Conservation (phyloP, 148 eudicot species). For the Simmondsia chinensis region DNA sequence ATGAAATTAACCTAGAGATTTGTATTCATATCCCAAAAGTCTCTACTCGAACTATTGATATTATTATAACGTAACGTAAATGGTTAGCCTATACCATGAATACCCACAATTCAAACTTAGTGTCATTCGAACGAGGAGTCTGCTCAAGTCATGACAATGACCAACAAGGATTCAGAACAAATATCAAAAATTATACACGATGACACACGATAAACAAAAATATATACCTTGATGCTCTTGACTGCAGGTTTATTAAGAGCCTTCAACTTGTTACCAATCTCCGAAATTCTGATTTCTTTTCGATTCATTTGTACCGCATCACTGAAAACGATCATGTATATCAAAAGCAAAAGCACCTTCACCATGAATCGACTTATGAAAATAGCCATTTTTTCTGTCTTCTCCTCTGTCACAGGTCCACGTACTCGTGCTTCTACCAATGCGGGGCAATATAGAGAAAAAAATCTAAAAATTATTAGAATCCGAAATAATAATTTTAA, state of each 20-base stretch:
- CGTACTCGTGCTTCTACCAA: no score
- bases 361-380: neutral
- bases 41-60: no score
- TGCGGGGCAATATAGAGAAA: no score
- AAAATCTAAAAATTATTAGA: no score
- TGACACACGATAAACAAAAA: neutral
- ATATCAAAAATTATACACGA: neutral
- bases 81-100: no score
- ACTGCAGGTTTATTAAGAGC: constrained; percentile 18
- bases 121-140: neutral
- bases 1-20: no score
- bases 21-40: no score
- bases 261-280: constrained; percentile 13
- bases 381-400: neutral
- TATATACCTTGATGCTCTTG: constrained; percentile 37
- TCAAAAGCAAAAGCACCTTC: neutral
- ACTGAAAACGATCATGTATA: neutral
- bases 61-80: no score
- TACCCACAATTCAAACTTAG: no score
- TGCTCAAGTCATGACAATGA: neutral
- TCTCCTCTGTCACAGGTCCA: constrained; percentile 1
- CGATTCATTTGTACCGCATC: neutral
- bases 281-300: neutral
- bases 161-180: no score
- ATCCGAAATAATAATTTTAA: no score